A percentile compares a stretch with the other conserved stretches of the same genome.
phyloP scores from a whole-genome alignment of 2,329 filamentous ascomycete species.

The Aspergillus terreus region DNA sequence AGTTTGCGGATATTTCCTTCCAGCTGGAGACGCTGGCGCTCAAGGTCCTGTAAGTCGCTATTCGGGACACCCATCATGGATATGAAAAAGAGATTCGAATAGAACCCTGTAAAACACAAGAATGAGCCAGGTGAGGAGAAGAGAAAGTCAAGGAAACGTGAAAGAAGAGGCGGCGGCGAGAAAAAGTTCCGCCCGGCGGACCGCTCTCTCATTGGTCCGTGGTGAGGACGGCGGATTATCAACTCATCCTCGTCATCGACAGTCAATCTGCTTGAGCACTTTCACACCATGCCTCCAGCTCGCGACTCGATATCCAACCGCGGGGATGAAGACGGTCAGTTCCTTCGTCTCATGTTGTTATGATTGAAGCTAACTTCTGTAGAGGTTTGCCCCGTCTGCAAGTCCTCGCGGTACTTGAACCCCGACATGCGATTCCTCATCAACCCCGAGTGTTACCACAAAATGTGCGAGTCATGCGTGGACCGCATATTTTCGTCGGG shows the following conservation, averaged over 20 bases:
- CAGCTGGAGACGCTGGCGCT: conserved; percentile 69
- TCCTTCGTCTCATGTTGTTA: neutral
- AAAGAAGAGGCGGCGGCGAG: conserved; percentile 5
- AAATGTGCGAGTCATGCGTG: conserved; percentile 96
- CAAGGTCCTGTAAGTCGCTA: conserved; percentile 63
- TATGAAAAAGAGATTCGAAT: conserved; percentile 1
- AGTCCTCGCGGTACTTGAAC: conserved; percentile 93
- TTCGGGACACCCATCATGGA: conserved; percentile 33
- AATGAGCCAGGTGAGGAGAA: neutral
- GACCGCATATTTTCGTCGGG: conserved; percentile 90
- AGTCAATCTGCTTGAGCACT: neutral
- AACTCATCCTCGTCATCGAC: neutral
- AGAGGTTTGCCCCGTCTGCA: conserved; percentile 96
- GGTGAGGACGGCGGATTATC: conserved; percentile 10
- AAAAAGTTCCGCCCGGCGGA: conserved; percentile 16
- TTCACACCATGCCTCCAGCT: conserved; percentile 27
- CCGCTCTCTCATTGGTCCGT: conserved; percentile 23
- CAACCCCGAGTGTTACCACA: conserved; percentile 98
- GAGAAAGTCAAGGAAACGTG: conserved; percentile 16
- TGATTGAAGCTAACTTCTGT: conserved; percentile 8
- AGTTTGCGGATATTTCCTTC: conserved; percentile 73
- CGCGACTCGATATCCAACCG: conserved; percentile 30
- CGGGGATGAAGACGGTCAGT: conserved; percentile 42
- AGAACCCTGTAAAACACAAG: neutral
- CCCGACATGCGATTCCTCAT: conserved; percentile 91